Base-by-base conservation (phyloP, 805 yeast genomes). In the Cyberlindnera xylosilytica region DNA sequence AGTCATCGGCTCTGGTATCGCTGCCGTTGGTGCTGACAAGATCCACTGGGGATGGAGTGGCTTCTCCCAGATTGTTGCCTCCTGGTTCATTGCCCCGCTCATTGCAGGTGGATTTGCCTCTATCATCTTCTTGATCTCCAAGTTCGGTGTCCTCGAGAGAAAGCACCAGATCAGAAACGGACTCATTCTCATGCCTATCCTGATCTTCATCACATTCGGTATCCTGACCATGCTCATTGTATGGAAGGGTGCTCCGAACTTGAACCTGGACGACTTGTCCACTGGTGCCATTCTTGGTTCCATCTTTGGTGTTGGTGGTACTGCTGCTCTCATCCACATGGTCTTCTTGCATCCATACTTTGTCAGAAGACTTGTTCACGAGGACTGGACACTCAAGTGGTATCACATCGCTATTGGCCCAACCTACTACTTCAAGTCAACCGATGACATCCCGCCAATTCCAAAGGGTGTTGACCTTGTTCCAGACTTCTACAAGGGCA, bases 21-120 rank as follows among this genome's bases (percentile, higher is more conserved):
- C 47, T n/a, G 42, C 57, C 19, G 66, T 59, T 29, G 55, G 58
- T n/a, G 41, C 76, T 34, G 57, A 64, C 6, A 69, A 77, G 47
- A 74, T 83, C 40, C 65, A 60, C 41, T 84, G 91, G 91, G 89
- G 88, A 20, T 84, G 90, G 91, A 39, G 52, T 13, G 88, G 90
- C 22, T 81, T 84, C 45, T 55, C 85, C 1, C 82, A 80, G 61
- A 83, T 83, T 49, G 76, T 79, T 47, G 90, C 91, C 3, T 79
- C 89, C 11, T 84, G 90, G 90, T 79, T 81, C 56, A 78, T 83
- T 64, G 89, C 91, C 6, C 91, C 91, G 13, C 60, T 70, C 17
- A 66, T 83, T 45, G 83, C 90, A 13, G 91, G 88, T 47, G 54
- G 60, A 28, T 74, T 84, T 49, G 79, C 87, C 4, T 61, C 83